Conservation (phyloP, 108 stramenopile genomes). For the Aurantiochytrium sp. region DNA sequence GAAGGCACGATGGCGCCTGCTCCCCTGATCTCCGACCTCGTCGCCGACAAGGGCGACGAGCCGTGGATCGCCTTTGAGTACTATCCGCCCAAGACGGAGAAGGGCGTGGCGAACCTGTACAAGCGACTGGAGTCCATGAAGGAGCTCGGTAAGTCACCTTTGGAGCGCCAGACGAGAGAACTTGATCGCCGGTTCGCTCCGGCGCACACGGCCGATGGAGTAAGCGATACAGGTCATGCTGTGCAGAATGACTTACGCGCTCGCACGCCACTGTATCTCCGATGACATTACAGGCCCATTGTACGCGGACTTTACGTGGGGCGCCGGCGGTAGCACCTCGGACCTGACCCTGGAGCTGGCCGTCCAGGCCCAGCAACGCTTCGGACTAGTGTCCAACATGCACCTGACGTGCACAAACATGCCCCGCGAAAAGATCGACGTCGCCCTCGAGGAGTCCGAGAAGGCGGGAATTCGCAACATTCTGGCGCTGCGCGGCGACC, state of each 20-base stretch:
- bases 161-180: too few relatives aligned
- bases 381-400: constrained; percentile 92
- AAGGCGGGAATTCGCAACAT: constrained; percentile 92
- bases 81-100: constrained; percentile 94
- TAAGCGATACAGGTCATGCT: too few relatives aligned
- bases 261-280: too few relatives aligned
- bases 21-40: constrained; percentile 34
- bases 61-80: constrained; percentile 90
- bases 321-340: constrained; percentile 97
- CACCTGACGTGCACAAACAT: constrained; percentile 99
- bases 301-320: constrained; percentile 98
- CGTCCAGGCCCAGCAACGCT: constrained; percentile 61
- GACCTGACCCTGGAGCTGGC: constrained; percentile 87
- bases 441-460: constrained; percentile 71
- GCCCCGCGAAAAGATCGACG: constrained; percentile 75
- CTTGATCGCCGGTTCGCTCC: background rate
- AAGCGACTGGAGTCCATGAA: constrained; percentile 88
- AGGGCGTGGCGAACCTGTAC: constrained; percentile 86
- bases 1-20: background rate
- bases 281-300: constrained; percentile 67
- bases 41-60: constrained; percentile 13
- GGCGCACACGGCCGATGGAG: background rate
- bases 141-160: constrained; percentile 52
- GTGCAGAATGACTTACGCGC: too few relatives aligned
- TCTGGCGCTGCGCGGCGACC: constrained; percentile 97